phyloP scores from a whole-genome alignment of 176 grass and related monocot species.

The Aegilops sharonensis region DNA sequence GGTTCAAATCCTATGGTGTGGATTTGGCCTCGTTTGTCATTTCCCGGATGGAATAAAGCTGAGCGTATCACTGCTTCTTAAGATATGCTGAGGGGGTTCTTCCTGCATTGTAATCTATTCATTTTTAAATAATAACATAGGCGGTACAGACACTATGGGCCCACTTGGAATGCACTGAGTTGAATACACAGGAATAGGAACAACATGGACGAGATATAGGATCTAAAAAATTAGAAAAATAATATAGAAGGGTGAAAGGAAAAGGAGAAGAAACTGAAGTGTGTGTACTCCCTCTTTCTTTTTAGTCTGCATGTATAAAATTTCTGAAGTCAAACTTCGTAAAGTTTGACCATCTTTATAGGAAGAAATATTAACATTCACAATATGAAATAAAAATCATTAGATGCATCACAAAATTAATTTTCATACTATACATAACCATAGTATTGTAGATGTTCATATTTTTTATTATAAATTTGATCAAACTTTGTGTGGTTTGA shows the following conservation, averaged over 20 bases:
- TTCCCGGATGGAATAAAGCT: neutral
- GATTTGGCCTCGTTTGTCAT: neutral
- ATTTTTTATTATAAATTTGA: no score
- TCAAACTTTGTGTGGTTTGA: no score
- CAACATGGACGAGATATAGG: neutral
- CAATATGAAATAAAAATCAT: no score
- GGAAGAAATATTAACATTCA: no score
- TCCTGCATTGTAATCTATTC: neutral
- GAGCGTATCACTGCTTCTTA: neutral
- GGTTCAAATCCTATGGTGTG: neutral
- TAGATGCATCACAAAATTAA: no score
- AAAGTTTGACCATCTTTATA: no score
- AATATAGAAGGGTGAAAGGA: neutral
- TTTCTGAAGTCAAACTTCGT: no score
- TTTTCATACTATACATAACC: no score
- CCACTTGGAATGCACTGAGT: neutral
- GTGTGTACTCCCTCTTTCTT: neutral
- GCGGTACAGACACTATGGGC: neutral
- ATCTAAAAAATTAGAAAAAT: neutral
- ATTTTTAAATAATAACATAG: neutral
- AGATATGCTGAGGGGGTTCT: neutral
- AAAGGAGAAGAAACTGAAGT: neutral
- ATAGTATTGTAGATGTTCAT: no score
- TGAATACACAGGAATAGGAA: neutral
- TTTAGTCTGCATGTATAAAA: no score